A percentile compares a stretch with the other conserved stretches of the same genome.
These are phyloP conservation scores for Leucogyrophana mollusca DNA, from an alignment of 768 basidiomycete species.

Conservation along the genomic window DNA sequence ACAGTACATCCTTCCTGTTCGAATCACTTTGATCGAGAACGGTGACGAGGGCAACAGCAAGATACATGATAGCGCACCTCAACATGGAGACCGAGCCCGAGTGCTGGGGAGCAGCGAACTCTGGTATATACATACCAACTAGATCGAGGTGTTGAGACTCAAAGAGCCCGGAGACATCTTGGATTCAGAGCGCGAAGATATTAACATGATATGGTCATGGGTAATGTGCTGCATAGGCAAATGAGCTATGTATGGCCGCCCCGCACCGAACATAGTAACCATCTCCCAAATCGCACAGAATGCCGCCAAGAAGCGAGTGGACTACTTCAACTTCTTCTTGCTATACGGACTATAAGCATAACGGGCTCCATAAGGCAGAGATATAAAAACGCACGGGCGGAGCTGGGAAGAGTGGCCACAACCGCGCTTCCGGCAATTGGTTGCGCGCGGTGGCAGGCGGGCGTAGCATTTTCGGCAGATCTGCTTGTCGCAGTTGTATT, in stretches of 20 bases:
- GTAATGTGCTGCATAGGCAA: conserved; percentile 18
- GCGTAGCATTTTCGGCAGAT: conserved; percentile 99
- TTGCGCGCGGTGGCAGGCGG: conserved; percentile 97
- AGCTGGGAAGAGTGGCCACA: conserved; percentile 92
- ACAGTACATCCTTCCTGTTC: too few relatives aligned
- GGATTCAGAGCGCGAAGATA: not conserved
- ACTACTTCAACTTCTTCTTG: conserved; percentile 97
- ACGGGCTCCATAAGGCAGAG: too few relatives aligned
- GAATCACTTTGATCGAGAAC: too few relatives aligned
- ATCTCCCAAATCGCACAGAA: conserved; percentile 2
- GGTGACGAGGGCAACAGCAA: too few relatives aligned
- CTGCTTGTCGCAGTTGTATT: conserved; percentile 99
- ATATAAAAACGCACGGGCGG: conserved; percentile 67
- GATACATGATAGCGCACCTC: too few relatives aligned
- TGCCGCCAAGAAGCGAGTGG: conserved; percentile 6
- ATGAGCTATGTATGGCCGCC: conserved; percentile 14
- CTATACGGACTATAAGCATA: conserved; percentile 39
- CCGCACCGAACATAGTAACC: conserved; percentile 12
- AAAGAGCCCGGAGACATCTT: not conserved
- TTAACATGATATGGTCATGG: conserved; percentile 3
- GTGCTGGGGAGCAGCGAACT: too few relatives aligned
- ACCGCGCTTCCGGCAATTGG: conserved; percentile 96
- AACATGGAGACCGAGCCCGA: too few relatives aligned
- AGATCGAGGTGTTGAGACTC: too few relatives aligned
- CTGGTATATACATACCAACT: too few relatives aligned